Evolutionary conservation across 2,329 filamentous ascomycete genomes (phyloP).

Genomic region (Aspergillus pseudonomiae): DNA sequence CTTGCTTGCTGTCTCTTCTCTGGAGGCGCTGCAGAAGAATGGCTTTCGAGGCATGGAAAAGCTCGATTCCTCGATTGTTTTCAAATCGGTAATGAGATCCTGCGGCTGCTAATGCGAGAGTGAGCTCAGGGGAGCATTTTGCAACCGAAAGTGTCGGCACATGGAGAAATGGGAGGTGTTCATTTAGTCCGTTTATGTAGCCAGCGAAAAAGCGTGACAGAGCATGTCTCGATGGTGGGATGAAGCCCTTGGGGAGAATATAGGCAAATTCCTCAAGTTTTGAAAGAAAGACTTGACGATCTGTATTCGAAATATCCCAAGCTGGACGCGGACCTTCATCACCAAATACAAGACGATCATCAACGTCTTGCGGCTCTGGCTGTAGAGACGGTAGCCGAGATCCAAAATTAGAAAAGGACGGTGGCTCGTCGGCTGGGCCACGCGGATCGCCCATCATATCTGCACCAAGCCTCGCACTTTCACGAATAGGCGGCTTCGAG

Average conservation of each 20-base stretch:
- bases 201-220: slow-evolving; percentile 55
- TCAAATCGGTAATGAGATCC: slow-evolving; percentile 54
- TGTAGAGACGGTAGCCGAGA: slow-evolving; percentile 52
- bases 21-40: slow-evolving; percentile 57
- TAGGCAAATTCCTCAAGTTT: slow-evolving; percentile 51
- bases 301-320: slow-evolving; percentile 52
- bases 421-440: slow-evolving; percentile 43
- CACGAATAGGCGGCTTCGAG: slow-evolving; percentile 37
- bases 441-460: slow-evolving; percentile 45
- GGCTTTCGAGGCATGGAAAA: slow-evolving; percentile 60
- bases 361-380: slow-evolving; percentile 49
- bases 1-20: slow-evolving; percentile 51
- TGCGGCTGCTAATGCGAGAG: slow-evolving; percentile 55
- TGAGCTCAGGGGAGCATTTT: slow-evolving; percentile 50
- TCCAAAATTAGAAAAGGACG: slow-evolving; percentile 53
- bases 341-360: slow-evolving; percentile 44
- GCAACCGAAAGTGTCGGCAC: slow-evolving; percentile 52
- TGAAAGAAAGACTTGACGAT: slow-evolving; percentile 48
- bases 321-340: slow-evolving; percentile 49
- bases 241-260: slow-evolving; percentile 50
- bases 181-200: slow-evolving; percentile 55
- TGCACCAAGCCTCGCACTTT: slow-evolving; percentile 40
- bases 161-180: slow-evolving; percentile 57
- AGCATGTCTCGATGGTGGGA: slow-evolving; percentile 52
- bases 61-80: slow-evolving; percentile 55